phyloP scores from a whole-genome alignment of 1,139 yeast genomes.

The Protomyces macrosporus region DNA sequence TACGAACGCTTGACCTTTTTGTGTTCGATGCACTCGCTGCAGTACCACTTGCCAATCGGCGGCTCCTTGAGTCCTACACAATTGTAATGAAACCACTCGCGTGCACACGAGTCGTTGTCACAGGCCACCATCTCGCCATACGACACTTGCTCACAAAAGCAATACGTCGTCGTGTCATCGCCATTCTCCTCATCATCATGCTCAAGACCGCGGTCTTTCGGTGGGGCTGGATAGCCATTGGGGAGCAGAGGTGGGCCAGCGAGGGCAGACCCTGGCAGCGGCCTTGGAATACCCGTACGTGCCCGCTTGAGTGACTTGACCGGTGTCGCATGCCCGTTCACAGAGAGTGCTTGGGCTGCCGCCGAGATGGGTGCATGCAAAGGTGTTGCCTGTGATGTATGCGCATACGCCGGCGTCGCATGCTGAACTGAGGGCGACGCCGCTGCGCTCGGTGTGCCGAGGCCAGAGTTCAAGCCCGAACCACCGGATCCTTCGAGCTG shows the following conservation, averaged over 20 bases:
- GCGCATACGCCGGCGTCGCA: conserved; percentile 15
- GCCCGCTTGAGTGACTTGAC: conserved; percentile 26
- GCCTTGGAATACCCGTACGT: conserved; percentile 19
- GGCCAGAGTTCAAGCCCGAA: conserved; percentile 43
- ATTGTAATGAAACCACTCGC: conserved; percentile 75
- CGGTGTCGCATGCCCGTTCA: conserved; percentile 11
- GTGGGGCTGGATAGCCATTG: conserved; percentile 22
- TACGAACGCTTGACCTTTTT: background rate
- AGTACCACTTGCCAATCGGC: conserved; percentile 44
- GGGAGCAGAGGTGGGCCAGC: conserved; percentile 22
- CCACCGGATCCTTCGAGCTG: conserved; percentile 17
- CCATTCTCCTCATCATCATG: conserved; percentile 55
- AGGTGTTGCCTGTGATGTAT: background rate
- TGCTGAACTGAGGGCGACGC: conserved; percentile 52
- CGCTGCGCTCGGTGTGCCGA: conserved; percentile 76
- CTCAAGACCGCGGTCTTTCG: conserved; percentile 25
- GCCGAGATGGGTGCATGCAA: conserved; percentile 20
- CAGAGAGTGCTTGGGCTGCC: conserved; percentile 1
- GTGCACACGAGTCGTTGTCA: conserved; percentile 72
- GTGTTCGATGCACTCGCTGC: conserved; percentile 35
- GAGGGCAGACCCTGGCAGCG: conserved; percentile 13
- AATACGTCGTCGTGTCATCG: conserved; percentile 47
- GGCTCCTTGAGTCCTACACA: conserved; percentile 67
- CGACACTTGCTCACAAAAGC: conserved; percentile 78
- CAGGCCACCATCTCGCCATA: conserved; percentile 93